Conservation (phyloP, 78 protist species). For the Diacronema lutheri region DNA sequence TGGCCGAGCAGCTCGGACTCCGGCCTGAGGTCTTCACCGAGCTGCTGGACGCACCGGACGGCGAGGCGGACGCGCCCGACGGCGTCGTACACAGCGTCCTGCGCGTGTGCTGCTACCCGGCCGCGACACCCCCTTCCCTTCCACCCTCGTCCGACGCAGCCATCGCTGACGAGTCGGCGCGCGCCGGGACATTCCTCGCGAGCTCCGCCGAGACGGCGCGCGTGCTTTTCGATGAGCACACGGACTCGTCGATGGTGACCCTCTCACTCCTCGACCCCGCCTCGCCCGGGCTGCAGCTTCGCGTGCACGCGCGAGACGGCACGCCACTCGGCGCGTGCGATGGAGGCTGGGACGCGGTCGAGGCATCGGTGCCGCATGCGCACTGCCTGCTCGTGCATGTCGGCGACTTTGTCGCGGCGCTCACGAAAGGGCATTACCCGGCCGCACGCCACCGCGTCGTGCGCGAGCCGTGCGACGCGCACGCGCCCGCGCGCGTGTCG, state of each 20-base stretch:
- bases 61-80: not conserved
- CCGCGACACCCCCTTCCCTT: too few relatives aligned
- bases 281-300: not conserved
- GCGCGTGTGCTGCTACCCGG: not conserved
- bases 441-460: not conserved
- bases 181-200: too few relatives aligned
- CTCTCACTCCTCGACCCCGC: not conserved
- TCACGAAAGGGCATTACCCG: not conserved
- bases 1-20: not conserved
- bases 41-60: not conserved
- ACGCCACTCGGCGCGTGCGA: too few relatives aligned
- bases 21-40: not conserved
- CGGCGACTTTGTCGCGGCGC: not conserved
- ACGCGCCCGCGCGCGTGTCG: not conserved
- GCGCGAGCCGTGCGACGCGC: not conserved
- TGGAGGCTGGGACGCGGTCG: not conserved
- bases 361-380: not conserved
- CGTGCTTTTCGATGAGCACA: not conserved
- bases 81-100: not conserved
- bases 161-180: too few relatives aligned
- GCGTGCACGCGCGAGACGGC: not conserved
- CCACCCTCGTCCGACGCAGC: too few relatives aligned
- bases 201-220: not conserved
- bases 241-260: not conserved
- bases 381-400: not conserved